Percentiles rank a stretch among this genome's conserved stretches.
phyloP scores from a whole-genome alignment of 2,329 filamentous ascomycete species.

The Neofusicoccum laricinum region DNA sequence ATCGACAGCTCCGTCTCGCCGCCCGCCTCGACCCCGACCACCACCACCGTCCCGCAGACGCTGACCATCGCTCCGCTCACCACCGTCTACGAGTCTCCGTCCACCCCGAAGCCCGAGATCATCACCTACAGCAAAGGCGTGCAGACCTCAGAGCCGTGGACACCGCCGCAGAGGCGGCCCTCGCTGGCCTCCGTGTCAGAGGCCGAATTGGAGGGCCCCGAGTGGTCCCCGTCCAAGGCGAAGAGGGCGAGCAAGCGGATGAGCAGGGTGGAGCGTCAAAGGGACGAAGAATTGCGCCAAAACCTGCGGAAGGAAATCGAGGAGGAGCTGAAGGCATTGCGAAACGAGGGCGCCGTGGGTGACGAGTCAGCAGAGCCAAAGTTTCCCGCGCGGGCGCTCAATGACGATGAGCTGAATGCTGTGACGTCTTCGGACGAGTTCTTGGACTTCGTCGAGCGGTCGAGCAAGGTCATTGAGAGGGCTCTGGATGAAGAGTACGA shows the following conservation, averaged over 20 bases:
- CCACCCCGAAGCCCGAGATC: conserved; percentile 70
- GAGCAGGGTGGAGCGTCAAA: conserved; percentile 74
- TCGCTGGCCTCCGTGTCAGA: conserved; percentile 30
- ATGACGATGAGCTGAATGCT: conserved; percentile 80
- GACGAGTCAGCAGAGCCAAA: conserved; percentile 40
- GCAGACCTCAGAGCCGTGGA: conserved; percentile 80
- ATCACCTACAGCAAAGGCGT: conserved; percentile 97
- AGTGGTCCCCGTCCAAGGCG: conserved; percentile 51
- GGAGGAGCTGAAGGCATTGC: conserved; percentile 75
- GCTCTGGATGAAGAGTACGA: conserved; percentile 90
- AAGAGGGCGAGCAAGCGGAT: conserved; percentile 64
- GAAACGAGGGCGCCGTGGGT: conserved; percentile 40
- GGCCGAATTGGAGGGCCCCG: conserved; percentile 60
- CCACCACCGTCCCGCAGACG: conserved; percentile 59
- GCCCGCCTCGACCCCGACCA: conserved; percentile 39
- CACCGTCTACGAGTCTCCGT: conserved; percentile 77
- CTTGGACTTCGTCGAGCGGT: conserved; percentile 89
- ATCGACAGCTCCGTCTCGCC: conserved; percentile 33
- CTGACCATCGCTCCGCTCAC: conserved; percentile 71
- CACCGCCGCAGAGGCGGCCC: conserved; percentile 51
- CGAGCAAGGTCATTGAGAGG: conserved; percentile 94
- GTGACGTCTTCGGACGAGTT: conserved; percentile 93
- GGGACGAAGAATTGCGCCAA: conserved; percentile 84
- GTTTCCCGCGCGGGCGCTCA: conserved; percentile 78
- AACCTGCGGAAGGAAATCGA: conserved; percentile 87